phyloP scores from a whole-genome alignment of 257 asterid genomes.

The Coffea canephora region DNA sequence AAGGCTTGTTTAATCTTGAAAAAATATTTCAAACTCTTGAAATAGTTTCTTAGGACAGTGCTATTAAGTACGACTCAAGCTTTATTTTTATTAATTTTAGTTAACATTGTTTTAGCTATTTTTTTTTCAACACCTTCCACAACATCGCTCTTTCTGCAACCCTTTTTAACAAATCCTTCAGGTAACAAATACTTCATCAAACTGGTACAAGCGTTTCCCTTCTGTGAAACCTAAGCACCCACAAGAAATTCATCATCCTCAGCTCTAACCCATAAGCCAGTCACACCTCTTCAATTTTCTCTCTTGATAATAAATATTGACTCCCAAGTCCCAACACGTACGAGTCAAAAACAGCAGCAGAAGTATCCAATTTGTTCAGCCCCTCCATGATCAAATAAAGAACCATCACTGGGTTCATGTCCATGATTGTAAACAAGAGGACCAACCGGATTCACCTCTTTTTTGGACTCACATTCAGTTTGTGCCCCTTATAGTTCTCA shows the following conservation, averaged over 20 bases:
- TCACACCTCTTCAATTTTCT: background rate
- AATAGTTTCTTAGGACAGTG: no score
- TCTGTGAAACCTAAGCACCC: constrained; percentile 9
- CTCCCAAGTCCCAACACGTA: constrained; percentile 4
- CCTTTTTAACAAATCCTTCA: constrained; percentile 8
- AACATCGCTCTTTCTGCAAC: constrained; percentile 6
- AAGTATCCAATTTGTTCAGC: constrained; percentile 7
- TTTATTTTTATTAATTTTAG: no score
- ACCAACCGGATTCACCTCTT: background rate
- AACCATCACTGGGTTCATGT: background rate
- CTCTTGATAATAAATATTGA: constrained; percentile 16
- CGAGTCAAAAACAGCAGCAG: constrained; percentile 17
- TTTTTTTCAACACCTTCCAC: background rate
- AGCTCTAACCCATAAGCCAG: background rate
- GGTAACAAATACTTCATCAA: constrained; percentile 5
- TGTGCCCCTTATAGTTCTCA: no score
- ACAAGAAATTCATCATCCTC: constrained; percentile 7
- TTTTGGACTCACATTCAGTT: background rate
- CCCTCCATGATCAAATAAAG: background rate
- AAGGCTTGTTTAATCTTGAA: no score
- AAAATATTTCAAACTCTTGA: no score
- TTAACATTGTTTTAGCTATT: no score
- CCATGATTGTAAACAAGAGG: background rate
- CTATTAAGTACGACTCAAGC: no score
- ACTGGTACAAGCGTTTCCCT: background rate